Base-by-base conservation (phyloP, 2,329 filamentous ascomycete genomes). In the Aspergillus brunneoviolaceus region DNA sequence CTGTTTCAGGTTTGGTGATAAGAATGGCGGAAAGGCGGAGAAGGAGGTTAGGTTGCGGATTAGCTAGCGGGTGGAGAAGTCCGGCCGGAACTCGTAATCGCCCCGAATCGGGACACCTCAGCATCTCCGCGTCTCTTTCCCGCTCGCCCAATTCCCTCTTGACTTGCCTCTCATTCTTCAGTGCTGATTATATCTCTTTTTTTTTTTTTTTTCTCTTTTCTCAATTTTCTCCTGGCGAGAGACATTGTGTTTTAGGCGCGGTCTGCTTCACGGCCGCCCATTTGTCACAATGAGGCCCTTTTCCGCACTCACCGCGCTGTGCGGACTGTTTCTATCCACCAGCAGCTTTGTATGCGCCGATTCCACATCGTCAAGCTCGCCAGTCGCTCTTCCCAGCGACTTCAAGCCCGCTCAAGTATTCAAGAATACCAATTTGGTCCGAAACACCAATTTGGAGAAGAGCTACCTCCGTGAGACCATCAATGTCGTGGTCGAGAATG, bases 401-500 rank as follows among this genome's bases (percentile, higher is more conserved):
- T 96, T 97, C 81, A 89, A 86, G 77, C 92, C 94, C 57, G 89
- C 93, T 14, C 90, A 92, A 74, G 90, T 93, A 67, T 99, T 96
- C 82, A 92, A 93, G 80, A 97, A 99, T 78, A 85, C 84, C 77
- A 98, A 99, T 76, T 79, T 98, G 31, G 89, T 98, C 55, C 90
- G 95, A 70, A 88, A 90, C 65, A 89, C 96, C 72, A 96, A 96
- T 67, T 79, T 97, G 60, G 94, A 98, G 79, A 98, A 97, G 83
- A 90, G 87, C 67, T 98, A 95, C 72, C 87, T 88, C 58, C 89
- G 92, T 73, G 94, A 98, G 78, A 89, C 88, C 14, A 87, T 97
- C 82, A 97, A 98, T 79, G 89, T 96, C n/a, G 83, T 96, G 55
- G 87, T 99, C 64, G 90, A 97, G 81, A 99, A 99, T 76, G 82